Base-by-base conservation (phyloP, 768 basidiomycete species). In the Russula vinacea region DNA sequence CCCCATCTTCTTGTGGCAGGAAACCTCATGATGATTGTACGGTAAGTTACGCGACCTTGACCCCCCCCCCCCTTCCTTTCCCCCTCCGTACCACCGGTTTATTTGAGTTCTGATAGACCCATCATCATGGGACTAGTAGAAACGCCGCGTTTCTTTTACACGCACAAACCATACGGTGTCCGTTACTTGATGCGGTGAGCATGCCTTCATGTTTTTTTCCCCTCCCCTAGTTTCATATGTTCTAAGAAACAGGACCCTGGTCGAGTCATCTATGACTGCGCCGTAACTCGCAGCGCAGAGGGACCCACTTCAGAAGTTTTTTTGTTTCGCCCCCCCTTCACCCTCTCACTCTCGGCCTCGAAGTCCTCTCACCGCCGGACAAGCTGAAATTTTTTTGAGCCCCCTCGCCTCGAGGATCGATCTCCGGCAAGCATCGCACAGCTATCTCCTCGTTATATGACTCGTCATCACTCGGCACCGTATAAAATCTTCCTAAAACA, bases 21-120 rank as follows among this genome's bases (percentile, higher is more conserved):
- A 3, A n/a, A 14, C 32, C 51, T 8, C 51, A 51, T 16, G 50
- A 22, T 8, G 37, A 11, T 37, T 26, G 49, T 26, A 32, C 14
- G n/a, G 59, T 44, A 22, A 22, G n/a, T 53, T 53, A 22, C 58
- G n/a, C 59, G 51, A 53, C 35, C 32, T 54, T 45, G 33, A 35
- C 16, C 24, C 6, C 17, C 44, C 19, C 8, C 32, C n/a, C n/a
- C n/a, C n/a, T n/a, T n/a, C n/a, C n/a, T n/a, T n/a, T n/a, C n/a
- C n/a, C n/a, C 44, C 17, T 39, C 42, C 42, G 22, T 26, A 2
- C 8, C 19, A 22, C 45, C 7, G 19, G 24, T 47, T n/a, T 14
- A 59, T 24, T 50, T 17, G 39, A 26, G n/a, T 55, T 60, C 47
- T 42, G 54, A 50, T 49, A 22, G 35, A 13, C 45, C 8, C 16